Percentiles rank a stretch among this genome's conserved stretches.
Conservation (phyloP, 1,284 basidiomycete genomes). For the Pterula multifida region DNA sequence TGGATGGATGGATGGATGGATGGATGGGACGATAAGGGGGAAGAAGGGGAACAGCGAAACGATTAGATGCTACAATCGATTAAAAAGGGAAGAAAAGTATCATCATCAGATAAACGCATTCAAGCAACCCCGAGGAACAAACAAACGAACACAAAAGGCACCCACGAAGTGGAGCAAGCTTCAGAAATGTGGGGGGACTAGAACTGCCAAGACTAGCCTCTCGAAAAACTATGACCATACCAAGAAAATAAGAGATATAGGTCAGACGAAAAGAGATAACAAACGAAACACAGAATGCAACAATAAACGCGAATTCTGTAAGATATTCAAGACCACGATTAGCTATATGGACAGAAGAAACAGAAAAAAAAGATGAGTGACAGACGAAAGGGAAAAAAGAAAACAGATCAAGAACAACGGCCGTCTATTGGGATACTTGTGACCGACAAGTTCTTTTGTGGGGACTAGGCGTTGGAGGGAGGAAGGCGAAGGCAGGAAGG, state of each 20-base stretch:
- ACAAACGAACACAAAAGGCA: background rate
- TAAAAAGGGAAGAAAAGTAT: background rate
- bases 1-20: background rate
- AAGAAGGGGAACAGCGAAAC: background rate
- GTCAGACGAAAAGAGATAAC: conserved; percentile 1
- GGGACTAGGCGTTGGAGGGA: too few relatives aligned
- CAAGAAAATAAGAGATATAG: background rate
- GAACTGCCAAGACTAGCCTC: background rate
- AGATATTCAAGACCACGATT: conserved; percentile 5
- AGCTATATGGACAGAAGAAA: conserved; percentile 5
- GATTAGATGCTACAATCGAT: background rate
- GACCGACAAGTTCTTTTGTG: background rate
- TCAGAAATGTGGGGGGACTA: background rate
- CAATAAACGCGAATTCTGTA: conserved; percentile 4
- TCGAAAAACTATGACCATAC: background rate
- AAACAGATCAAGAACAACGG: background rate
- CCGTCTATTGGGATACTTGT: background rate
- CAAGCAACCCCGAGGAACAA: background rate
- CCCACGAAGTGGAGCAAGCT: background rate
- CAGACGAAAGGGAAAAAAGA: conserved; percentile 3
- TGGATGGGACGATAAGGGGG: background rate
- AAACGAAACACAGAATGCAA: conserved; percentile 6
- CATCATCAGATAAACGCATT: background rate
- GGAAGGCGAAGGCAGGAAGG: background rate
- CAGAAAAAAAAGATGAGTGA: conserved; percentile 2